Base-by-base conservation (phyloP, 2,329 filamentous ascomycete species). In the Fusarium bactridioides region DNA sequence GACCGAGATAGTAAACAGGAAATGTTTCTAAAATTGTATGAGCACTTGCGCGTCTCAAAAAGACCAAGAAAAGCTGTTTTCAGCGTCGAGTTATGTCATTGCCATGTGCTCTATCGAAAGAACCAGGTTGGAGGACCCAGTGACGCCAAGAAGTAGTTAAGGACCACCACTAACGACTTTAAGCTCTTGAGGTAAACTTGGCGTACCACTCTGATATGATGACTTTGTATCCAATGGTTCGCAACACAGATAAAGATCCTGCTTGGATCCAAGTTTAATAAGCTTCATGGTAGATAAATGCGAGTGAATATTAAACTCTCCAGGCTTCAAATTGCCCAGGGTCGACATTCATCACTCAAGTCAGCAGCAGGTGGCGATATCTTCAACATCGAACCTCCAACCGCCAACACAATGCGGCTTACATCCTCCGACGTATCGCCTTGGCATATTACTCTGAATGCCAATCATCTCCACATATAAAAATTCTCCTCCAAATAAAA, bases 401-500 rank as follows among this genome's bases (percentile, higher is more conserved):
- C 21, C 38, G 11, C 25, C 55, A 13, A 21, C 19, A 60, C 10
- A 11, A 40, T 21, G 50, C 23, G 50, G 50, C 50, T 29, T 19
- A 51, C 27, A 45, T 37, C 31, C 45, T 60, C 27, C 56, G 4
- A 53, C n/a, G 6, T 5, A n/a, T 5, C 0, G 25, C 1, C 40
- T 51, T 58, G 59, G 59, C 63, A 48, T 33, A 54, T 59, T 53
- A 25, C 43, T 61, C 45, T 47, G 37, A 13, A 61, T 57, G 35
- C 6, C 29, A 25, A 31, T 37, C 16, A 27, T 60, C 61, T 51
- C 70, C 70, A 71, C 62, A 63, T 25, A 35, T 29, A 31, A 64
- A 48, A 29, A 41, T 31, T 59, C 33, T 73, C 21, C 48, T 73
- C 70, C 70, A 73, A 33, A 67, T 58, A 73, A 40, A 73, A 43